A percentile compares a stretch with the other conserved stretches of the same genome.
These are phyloP conservation scores for Echeveria elegans DNA, from an alignment of 164 flowering plant species.

Conservation along the genomic window DNA sequence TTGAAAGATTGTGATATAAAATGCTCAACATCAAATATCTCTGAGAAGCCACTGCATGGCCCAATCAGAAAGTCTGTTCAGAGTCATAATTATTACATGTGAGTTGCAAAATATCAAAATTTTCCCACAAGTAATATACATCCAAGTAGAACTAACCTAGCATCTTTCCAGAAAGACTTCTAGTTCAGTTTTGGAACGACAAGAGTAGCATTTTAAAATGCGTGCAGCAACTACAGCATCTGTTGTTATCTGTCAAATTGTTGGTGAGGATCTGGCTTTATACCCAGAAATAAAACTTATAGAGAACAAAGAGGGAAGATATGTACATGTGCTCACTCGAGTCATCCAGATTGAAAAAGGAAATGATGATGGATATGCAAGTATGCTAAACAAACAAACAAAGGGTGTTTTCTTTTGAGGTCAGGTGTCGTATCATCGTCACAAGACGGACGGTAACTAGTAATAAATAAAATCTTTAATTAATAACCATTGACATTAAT, in stretches of 20 bases:
- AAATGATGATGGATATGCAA: no score
- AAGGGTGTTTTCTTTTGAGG: no score
- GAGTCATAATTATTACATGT: not conserved
- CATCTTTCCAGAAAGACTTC: slow-evolving; percentile 7
- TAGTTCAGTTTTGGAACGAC: not conserved
- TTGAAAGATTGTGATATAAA: slow-evolving; percentile 1
- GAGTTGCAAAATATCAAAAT: not conserved
- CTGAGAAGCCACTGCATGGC: slow-evolving; percentile 1
- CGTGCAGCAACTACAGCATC: slow-evolving; percentile 6
- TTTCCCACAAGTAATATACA: not conserved
- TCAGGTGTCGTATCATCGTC: no score
- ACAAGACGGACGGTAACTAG: no score
- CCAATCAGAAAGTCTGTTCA: not conserved
- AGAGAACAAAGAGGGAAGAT: not conserved
- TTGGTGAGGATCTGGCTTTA: not conserved
- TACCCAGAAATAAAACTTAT: not conserved
- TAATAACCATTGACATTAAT: no score
- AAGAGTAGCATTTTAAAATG: slow-evolving; percentile 3
- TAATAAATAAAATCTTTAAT: no score
- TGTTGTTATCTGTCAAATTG: not conserved
- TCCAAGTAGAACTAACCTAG: not conserved
- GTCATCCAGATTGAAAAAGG: not conserved
- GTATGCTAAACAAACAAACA: no score
- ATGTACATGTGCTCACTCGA: not conserved
- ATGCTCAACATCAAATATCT: slow-evolving; percentile 4